phyloP scores from a whole-genome alignment of 1,284 basidiomycete genomes.

The Cutaneotrichosporon daszewskae region DNA sequence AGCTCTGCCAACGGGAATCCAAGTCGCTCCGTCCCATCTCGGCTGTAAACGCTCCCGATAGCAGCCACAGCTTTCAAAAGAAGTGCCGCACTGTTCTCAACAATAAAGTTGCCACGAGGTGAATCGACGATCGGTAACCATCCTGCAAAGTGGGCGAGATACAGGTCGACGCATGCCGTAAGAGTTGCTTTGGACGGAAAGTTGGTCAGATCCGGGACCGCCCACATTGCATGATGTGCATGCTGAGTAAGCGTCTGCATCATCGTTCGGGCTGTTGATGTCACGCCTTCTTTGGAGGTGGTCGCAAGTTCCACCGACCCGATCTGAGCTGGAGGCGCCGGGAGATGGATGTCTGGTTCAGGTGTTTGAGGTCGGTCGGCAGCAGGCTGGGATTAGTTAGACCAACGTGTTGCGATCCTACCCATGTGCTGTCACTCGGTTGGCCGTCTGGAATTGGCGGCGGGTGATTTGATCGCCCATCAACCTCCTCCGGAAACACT shows the following conservation, averaged over 20 bases:
- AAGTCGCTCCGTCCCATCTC: conserved; percentile 15
- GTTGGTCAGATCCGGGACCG: conserved; percentile 14
- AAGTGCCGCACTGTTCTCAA: conserved; percentile 14
- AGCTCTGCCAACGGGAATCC: conserved; percentile 20
- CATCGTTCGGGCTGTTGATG: conserved; percentile 1
- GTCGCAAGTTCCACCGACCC: background rate
- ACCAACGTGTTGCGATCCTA: background rate
- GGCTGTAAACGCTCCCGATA: conserved; percentile 20
- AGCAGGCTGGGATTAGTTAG: too few species aligned
- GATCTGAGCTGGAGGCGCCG: background rate
- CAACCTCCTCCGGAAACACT: conserved; percentile 10
- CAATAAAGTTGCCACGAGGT: conserved; percentile 7
- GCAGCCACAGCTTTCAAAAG: conserved; percentile 21
- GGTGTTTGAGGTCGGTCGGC: conserved; percentile 18
- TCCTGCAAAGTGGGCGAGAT: conserved; percentile 18
- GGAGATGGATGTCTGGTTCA: conserved; percentile 10
- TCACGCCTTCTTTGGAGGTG: background rate
- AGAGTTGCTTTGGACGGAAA: conserved; percentile 20
- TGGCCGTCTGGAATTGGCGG: conserved; percentile 18
- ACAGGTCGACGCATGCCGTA: conserved; percentile 20
- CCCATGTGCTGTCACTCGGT: conserved; percentile 17
- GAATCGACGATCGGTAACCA: conserved; percentile 20
- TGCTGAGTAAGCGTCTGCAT: conserved; percentile 19
- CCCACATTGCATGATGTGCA: conserved; percentile 19
- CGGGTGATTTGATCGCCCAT: conserved; percentile 7